These are phyloP conservation scores for Trichophyton benhamiae DNA, from an alignment of 2,329 filamentous ascomycete species.

Conservation along the genomic window DNA sequence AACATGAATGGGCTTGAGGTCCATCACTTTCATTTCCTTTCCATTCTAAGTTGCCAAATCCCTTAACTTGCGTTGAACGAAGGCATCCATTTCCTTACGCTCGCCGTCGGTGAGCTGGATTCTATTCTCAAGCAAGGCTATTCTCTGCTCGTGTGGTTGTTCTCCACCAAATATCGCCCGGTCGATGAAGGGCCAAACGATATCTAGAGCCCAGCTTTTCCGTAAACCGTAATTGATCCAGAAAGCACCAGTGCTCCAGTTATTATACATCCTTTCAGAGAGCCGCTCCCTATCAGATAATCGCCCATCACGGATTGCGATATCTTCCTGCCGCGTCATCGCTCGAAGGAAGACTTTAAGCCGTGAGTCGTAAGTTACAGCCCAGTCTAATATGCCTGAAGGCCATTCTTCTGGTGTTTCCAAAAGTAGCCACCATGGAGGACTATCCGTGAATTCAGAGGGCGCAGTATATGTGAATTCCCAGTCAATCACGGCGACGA, in stretches of 20 bases:
- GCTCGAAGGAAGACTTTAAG: slow-evolving; percentile 13
- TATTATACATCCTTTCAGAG: slow-evolving; percentile 14
- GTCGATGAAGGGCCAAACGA: slow-evolving; percentile 9
- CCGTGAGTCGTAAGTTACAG: slow-evolving; percentile 8
- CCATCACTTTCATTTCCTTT: no score
- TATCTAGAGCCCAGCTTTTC: slow-evolving; percentile 18
- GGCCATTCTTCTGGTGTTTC: slow-evolving; percentile 15
- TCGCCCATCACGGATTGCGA: slow-evolving; percentile 3
- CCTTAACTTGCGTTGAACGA: slow-evolving; percentile 6
- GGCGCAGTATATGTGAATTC: slow-evolving; percentile 35
- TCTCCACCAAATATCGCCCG: neutral
- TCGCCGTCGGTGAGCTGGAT: neutral
- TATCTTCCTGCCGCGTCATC: slow-evolving; percentile 12
- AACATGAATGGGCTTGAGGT: no score
- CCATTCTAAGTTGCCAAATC: no score
- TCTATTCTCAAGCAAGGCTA: slow-evolving; percentile 4
- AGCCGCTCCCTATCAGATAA: slow-evolving; percentile 14
- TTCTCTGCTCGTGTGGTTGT: slow-evolving; percentile 2
- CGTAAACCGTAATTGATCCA: slow-evolving; percentile 14
- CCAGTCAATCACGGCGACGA: slow-evolving; percentile 30
- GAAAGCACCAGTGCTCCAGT: slow-evolving; percentile 16
- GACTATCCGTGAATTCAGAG: slow-evolving; percentile 27
- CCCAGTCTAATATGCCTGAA: slow-evolving; percentile 12
- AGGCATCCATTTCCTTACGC: slow-evolving; percentile 3
- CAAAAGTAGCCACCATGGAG: slow-evolving; percentile 33